Base-by-base conservation (phyloP, 208 protist species). In the Porcisia deanei region DNA sequence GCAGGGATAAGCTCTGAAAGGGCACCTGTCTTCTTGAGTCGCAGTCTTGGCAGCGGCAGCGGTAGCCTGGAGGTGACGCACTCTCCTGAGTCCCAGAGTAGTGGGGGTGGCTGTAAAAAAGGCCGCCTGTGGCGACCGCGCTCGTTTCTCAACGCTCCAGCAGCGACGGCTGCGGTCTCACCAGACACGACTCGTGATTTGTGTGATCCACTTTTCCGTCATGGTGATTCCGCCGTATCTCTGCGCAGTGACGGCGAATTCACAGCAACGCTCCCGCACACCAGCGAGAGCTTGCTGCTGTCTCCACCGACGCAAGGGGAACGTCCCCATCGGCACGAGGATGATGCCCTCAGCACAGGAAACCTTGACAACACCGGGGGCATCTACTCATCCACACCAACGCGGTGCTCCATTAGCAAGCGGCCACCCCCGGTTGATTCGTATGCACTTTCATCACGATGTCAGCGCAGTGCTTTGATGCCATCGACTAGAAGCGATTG, bases 401-500 rank as follows among this genome's bases (percentile, higher is more conserved):
- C 47, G 43, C 61, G 67, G 12, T 39, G 70, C 45, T 71, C 0
- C 1, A 1, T 22, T 8, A 0, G 63, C 8, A 18, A 25, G 64
- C 70, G 54, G 12, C 18, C 25, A 5, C 14, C 30, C 30, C n/a
- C 41, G 43, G 57, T 8, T 7, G 37, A 30, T 71, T 3, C 64
- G 39, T 9, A 25, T 45, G 0, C 39, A 57, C 7, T 64, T n/a
- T 61, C 1, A 2, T 12, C 47, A 54, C 39, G 25, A 34, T 34
- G 54, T n/a, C 66, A 14, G 47, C 71, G 77, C 71, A 81, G 77
- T 53, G 34, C 71, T 16, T 81, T 70, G 10, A 61, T 76, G n/a
- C 77, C 77, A 34, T 65, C 71, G 12, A 37, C 43, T 49, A 47
- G 77, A 39, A 73, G 77, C 41, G 64, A 76, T 63, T 61, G 43